Evolutionary conservation across 1,284 basidiomycete species (phyloP), one percentile per base, ranked within the genome.

Genomic region (Rhizopogon parksii): DNA sequence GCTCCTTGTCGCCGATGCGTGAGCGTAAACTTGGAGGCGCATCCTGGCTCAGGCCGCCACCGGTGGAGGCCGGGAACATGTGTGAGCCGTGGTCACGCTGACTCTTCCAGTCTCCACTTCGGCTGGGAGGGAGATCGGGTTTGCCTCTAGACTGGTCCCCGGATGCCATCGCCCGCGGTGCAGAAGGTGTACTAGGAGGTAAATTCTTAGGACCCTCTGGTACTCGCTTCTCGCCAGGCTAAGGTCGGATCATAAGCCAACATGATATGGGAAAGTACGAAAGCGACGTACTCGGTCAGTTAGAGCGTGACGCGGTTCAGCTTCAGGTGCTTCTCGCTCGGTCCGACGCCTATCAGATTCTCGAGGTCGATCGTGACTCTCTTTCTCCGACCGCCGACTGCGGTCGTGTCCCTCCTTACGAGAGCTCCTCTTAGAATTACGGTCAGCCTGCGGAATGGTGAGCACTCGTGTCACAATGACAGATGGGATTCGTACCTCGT

Each of bases 361-460:
- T 40, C 83, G 76, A 19, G 64, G 69, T 52, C 83, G 74, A 19
- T 87, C 85, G 52, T 82, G 77, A 14, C 74, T 66, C 32, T 86
- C 85, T 63, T 86, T 86, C 40, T 88, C 85, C n/a, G 75, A 71
- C 39, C 85, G 77, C 30, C 84, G 78, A 55, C 68, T 69, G 36
- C 85, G 74, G 32, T 88, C 86, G 60, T 88, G 83, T 25, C 77
- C 69, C 6, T 88, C 86, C 62, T 85, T 86, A 45, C 87, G 81
- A 53, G 85, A 83, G 50, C 78, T 77, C 30, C 86, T 82, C 63
- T 89, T 89, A 11, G 81, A 77, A 39, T 75, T 74, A 54, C 87
- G 78, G 50, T 89, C 87, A 53, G 78, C 68, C 85, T 88, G 57
- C 46, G 38, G 38, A 48, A 52, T 52, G 43, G 52, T 60, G 43